Evolutionary conservation across 73 alveolate genomes (phyloP).

Genomic region (Tetrahymena borealis): DNA sequence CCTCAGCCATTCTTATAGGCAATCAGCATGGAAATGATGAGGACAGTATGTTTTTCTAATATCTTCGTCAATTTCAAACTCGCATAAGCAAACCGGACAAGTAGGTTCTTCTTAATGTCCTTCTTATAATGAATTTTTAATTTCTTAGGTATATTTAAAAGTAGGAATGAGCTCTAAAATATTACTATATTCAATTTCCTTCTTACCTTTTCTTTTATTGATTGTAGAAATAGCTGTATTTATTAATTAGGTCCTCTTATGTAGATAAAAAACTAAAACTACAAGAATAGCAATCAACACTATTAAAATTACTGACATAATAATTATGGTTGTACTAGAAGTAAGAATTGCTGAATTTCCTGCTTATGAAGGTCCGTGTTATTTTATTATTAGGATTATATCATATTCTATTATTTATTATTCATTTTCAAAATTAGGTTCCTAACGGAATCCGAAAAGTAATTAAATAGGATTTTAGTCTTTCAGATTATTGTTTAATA

Average conservation of each 20-base stretch:
- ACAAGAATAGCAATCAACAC: neutral
- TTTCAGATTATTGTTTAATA: neutral
- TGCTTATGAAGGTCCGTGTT: neutral
- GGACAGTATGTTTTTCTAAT: neutral
- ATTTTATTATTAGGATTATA: neutral
- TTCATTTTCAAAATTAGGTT: neutral
- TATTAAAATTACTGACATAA: neutral
- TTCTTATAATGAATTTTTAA: neutral
- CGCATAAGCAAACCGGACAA: neutral
- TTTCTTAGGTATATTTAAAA: neutral
- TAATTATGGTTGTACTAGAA: neutral
- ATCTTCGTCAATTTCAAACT: neutral
- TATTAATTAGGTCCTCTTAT: neutral
- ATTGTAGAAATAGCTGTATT: neutral
- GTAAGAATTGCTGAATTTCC: neutral
- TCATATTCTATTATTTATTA: neutral
- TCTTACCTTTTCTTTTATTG: neutral
- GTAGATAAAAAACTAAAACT: neutral
- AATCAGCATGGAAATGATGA: neutral
- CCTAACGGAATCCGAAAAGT: neutral
- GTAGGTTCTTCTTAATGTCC: neutral
- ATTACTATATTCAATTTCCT: neutral
- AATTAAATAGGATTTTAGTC: neutral
- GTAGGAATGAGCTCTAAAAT: neutral
- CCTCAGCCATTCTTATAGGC: neutral